A percentile compares a stretch with the other conserved stretches of the same genome.
Evolutionary conservation across 2,329 filamentous ascomycete genomes (phyloP).

Genomic region (Aureobasidium sp.): DNA sequence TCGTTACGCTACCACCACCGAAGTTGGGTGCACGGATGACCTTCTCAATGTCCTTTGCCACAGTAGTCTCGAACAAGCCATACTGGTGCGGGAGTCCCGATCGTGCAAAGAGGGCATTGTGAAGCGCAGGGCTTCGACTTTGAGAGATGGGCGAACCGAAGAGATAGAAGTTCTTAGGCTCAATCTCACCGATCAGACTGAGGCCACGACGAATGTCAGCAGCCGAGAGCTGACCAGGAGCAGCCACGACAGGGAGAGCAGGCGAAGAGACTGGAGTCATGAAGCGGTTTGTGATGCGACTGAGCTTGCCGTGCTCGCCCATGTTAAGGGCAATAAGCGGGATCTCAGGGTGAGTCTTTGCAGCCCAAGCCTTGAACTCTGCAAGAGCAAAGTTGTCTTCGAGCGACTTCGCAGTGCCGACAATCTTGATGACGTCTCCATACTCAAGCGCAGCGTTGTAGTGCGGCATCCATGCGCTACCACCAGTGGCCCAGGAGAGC

Average conservation of each 20-base stretch:
- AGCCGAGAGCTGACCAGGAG: conserved; percentile 87
- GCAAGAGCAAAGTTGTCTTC: conserved; percentile 83
- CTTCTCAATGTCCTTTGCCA: conserved; percentile 52
- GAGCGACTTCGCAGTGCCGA: conserved; percentile 68
- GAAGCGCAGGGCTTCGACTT: conserved; percentile 79
- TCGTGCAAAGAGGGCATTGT: conserved; percentile 74
- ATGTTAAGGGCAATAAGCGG: conserved; percentile 95
- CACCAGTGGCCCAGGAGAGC: conserved; percentile 81
- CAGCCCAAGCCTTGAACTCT: conserved; percentile 72
- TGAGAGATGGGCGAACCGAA: conserved; percentile 79
- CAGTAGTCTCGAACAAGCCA: conserved; percentile 64
- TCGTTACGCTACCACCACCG: conserved; percentile 90
- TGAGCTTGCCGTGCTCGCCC: conserved; percentile 80
- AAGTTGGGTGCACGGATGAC: conserved; percentile 68
- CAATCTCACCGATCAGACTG: conserved; percentile 70
- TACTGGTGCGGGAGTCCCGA: conserved; percentile 84
- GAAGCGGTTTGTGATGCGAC: conserved; percentile 83
- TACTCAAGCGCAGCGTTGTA: conserved; percentile 88
- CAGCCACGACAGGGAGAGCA: conserved; percentile 81
- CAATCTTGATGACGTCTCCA: conserved; percentile 89
- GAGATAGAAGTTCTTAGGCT: conserved; percentile 70
- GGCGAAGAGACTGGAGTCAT: conserved; percentile 93
- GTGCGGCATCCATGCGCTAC: conserved; percentile 62
- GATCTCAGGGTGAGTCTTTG: conserved; percentile 59
- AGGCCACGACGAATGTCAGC: conserved; percentile 77